Evolutionary conservation across 257 asterid genomes (phyloP), one percentile per base, ranked within the genome.

Genomic region (Leonotis leonurus): DNA sequence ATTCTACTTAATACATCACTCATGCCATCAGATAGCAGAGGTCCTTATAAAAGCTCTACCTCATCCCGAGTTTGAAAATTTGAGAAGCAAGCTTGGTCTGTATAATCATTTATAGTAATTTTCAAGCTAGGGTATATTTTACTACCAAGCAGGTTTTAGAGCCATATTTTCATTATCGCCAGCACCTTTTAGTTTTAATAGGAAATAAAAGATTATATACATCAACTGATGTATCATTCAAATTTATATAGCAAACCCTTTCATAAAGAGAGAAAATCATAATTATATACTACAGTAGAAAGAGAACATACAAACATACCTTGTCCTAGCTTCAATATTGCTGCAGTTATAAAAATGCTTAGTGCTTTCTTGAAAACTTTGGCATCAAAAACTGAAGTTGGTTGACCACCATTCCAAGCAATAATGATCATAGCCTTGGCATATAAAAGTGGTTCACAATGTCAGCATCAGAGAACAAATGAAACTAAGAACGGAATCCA

Each of bases 281-380:
- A 65, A 26, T 10, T 8, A 36, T 46, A 35, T 25, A 45, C 39
- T 20, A 21, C 44, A 52, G n/a, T 56, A 36, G 36, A 68, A 56
- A 50, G 11, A 56, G 70, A 60, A 40, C 5, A 51, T 21, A 48
- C 53, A 22, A 53, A 60, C 70, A 46, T 77, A 92, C 99, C 99
- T 89, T 89, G 97, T 63, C 95, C 97, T 67, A 92, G 99, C 79
- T 92, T 92, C 85, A 92, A 16, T 51, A 89, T 75, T 67, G 99
- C 96, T 70, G 99, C 99, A 72, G 97, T 87, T 67, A 93, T 89
- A 77, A 93, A 93, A 75, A 93, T 68, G 76, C 99, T 93, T 64
- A 89, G 77, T 54, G 87, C 99, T 87, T 87, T 85, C 82, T 85
- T 87, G 84, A 93, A 87, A 67, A 78, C 94, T 37, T 70, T 45